A percentile compares a stretch with the other conserved stretches of the same genome.
Evolutionary conservation across 805 yeast species (phyloP).

Genomic region (Nakazawaea molendinolei): DNA sequence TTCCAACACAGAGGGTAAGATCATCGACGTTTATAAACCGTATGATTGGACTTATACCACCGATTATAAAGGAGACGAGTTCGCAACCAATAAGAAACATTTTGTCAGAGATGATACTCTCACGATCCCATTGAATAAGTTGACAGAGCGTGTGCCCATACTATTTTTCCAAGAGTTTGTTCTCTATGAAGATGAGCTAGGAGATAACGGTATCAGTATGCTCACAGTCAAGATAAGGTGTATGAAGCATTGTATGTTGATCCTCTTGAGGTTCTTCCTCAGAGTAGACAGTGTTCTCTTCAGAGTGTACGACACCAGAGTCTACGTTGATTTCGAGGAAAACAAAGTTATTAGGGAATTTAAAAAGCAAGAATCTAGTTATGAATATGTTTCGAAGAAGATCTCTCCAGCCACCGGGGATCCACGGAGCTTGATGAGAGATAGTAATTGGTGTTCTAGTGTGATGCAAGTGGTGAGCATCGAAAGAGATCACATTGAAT

Average conservation of each 20-base stretch:
- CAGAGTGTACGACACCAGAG: slow-evolving; percentile 76
- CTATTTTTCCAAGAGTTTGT: slow-evolving; percentile 84
- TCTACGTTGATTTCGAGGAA: slow-evolving; percentile 70
- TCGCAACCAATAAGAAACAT: slow-evolving; percentile 14
- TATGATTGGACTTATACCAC: slow-evolving; percentile 97
- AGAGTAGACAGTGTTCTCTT: slow-evolving; percentile 88
- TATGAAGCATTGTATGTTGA: slow-evolving; percentile 72
- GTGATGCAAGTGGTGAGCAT: slow-evolving; percentile 15
- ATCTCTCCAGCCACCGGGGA: slow-evolving; percentile 50
- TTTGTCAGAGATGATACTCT: slow-evolving; percentile 23
- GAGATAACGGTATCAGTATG: slow-evolving; percentile 89
- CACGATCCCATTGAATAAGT: slow-evolving; percentile 61
- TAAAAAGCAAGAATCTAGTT: slow-evolving; percentile 58
- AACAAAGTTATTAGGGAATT: slow-evolving; percentile 67
- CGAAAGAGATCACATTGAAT: slow-evolving; percentile 8
- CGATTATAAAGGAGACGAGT: slow-evolving; percentile 57
- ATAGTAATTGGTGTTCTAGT: slow-evolving; percentile 78
- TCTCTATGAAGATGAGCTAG: slow-evolving; percentile 89
- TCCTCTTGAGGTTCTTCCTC: slow-evolving; percentile 72
- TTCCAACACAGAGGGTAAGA: slow-evolving; percentile 22
- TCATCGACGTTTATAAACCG: slow-evolving; percentile 63
- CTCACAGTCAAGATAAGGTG: slow-evolving; percentile 77
- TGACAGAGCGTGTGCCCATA: slow-evolving; percentile 76
- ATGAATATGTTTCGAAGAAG: slow-evolving; percentile 34
- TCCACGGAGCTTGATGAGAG: slow-evolving; percentile 66